These are phyloP conservation scores for Coccinonectria pachysandricola DNA, from an alignment of 2,329 filamentous ascomycete genomes.

Conservation along the genomic window DNA sequence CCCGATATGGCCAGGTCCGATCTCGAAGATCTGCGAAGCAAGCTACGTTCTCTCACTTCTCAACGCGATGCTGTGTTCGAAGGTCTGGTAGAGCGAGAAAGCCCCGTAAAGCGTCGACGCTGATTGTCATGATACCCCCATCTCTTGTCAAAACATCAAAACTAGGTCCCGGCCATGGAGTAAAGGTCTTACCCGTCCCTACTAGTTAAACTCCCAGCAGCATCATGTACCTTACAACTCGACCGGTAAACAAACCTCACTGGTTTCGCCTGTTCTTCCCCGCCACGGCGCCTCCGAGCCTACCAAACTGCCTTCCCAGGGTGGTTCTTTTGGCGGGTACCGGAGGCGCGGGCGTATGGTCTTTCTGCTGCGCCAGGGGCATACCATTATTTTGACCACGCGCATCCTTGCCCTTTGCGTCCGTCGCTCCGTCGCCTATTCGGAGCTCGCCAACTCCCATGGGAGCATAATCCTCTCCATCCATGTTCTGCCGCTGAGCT, in stretches of 20 bases:
- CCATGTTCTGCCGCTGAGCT: slow-evolving; percentile 48
- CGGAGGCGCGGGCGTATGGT: slow-evolving; percentile 31
- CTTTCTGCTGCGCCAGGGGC: slow-evolving; percentile 39
- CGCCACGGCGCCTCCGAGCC: slow-evolving; percentile 60
- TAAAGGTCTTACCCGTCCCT: too few species aligned
- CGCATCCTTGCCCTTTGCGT: slow-evolving; percentile 32
- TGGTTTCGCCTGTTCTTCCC: slow-evolving; percentile 47
- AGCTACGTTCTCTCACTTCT: slow-evolving; percentile 50
- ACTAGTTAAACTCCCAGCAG: too few species aligned
- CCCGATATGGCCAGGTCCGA: slow-evolving; percentile 57
- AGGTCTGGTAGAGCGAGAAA: slow-evolving; percentile 53
- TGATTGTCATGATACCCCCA: slow-evolving; percentile 4
- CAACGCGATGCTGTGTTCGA: slow-evolving; percentile 68
- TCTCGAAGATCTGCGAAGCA: slow-evolving; percentile 54
- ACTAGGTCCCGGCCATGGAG: slow-evolving; percentile 1
- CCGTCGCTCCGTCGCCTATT: slow-evolving; percentile 29
- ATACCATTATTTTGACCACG: slow-evolving; percentile 22
- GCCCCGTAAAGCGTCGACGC: slow-evolving; percentile 35
- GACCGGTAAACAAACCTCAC: slow-evolving; percentile 7
- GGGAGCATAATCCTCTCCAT: slow-evolving; percentile 36
- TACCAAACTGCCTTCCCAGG: slow-evolving; percentile 57
- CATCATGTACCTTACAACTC: too few species aligned
- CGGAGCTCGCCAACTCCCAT: slow-evolving; percentile 34
- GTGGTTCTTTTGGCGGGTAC: slow-evolving; percentile 48
- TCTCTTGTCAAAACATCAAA: slow-evolving; percentile 2